Base-by-base conservation (phyloP, 2,329 filamentous ascomycete genomes). In the Metarhizium robertsii region DNA sequence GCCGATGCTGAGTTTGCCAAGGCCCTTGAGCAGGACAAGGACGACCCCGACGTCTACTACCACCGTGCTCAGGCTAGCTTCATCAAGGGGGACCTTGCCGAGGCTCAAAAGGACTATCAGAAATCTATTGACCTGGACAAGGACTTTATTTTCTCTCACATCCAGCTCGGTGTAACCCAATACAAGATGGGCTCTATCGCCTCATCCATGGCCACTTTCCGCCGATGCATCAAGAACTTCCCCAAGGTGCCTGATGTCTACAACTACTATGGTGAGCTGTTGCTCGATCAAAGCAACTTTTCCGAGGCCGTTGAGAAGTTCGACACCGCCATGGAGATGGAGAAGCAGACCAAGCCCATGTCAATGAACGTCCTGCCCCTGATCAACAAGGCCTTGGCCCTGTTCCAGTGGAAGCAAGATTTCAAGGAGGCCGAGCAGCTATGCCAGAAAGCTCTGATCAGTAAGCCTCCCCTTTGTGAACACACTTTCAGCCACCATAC, bases 181-280 rank as follows among this genome's bases (percentile, higher is more conserved):
- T 99, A 99, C 80, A 99, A 99, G 85, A 95, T 97, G 88, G 94
- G 94, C 63, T 96, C 90, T 34, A 88, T 99, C 57, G 94, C 94
- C 7, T 96, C 92, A 8, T 96, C 92, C 50, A 97, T 97, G 91
- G 92, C 94, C 40, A 99, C 94, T 6, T 97, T 99, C 85, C 85
- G 92, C 64, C 83, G 92, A 60, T 96, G 91, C 73, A 92, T 96
- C 72, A 99, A 97, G 86, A 96, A 96, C 76, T 99, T 99, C 69
- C 88, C 91, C 67, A 89, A 92, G 69, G 90, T 95, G 11, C 92
- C 92, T 6, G 94, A 99, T 68, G 94, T 97, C 45, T 99, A 97
- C 81, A 99, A 99, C 81, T 99, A 99, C 82, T 97, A 96, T 67
- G 94, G 94, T 66, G 94, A 99, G 77, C 81, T 99, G 55, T 81